These are phyloP conservation scores for Malassezia pachydermatis DNA, from an alignment of 1,284 basidiomycete genomes.

Conservation along the genomic window DNA sequence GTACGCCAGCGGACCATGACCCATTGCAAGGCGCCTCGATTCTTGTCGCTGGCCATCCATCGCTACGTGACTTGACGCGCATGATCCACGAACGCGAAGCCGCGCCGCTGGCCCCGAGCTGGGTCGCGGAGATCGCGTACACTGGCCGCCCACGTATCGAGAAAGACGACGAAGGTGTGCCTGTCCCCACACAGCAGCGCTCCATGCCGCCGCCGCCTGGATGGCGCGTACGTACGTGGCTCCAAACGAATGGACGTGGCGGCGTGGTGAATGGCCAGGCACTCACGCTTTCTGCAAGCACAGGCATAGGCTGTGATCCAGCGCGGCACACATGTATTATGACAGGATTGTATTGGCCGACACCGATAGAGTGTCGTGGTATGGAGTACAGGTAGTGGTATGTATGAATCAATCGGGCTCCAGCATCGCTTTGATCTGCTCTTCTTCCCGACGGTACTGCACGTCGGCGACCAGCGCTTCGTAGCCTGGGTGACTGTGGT, in stretches of 20 bases:
- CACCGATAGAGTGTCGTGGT: neutral
- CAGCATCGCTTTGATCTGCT: constrained; percentile 28
- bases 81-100: neutral
- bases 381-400: neutral
- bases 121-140: constrained; percentile 10
- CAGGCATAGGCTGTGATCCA: neutral
- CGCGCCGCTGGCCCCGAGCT: constrained; percentile 5
- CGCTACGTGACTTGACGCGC: constrained; percentile 4
- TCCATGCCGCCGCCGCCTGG: neutral
- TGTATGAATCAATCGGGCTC: constrained; percentile 18
- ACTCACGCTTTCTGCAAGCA: neutral
- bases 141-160: neutral
- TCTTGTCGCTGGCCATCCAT: constrained; percentile 14
- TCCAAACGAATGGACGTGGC: constrained; percentile 8
- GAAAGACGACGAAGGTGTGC: neutral
- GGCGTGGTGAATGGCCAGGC: neutral
- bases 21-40: constrained; percentile 9
- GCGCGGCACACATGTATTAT: neutral
- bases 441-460: constrained; percentile 30
- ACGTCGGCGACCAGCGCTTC: constrained; percentile 29
- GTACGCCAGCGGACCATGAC: neutral
- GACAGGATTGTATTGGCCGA: neutral
- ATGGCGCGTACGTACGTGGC: constrained; percentile 13
- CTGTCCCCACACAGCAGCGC: neutral
- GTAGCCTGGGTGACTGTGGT: constrained; percentile 23